A percentile compares a stretch with the other conserved stretches of the same genome.
phyloP scores from a whole-genome alignment of 2,329 filamentous ascomycete genomes.

The Colletotrichum sublineola region DNA sequence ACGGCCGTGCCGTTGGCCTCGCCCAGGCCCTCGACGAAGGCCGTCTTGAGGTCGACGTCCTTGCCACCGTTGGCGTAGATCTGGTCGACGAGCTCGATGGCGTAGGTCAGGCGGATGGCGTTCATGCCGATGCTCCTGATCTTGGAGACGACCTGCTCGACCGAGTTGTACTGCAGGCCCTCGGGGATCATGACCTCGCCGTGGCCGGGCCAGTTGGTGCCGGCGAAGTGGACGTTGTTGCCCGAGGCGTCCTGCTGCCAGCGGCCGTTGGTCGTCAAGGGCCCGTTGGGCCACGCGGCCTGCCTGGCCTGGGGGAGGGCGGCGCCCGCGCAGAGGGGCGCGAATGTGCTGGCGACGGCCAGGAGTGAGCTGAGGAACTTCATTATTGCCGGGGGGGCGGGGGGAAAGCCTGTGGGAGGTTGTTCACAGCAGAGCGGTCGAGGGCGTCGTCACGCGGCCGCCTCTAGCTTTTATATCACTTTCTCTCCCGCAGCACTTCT shows the following conservation, averaged over 20 bases:
- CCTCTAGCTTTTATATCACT: slow-evolving; percentile 24
- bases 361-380: slow-evolving; percentile 42
- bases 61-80: slow-evolving; percentile 62
- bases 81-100: slow-evolving; percentile 74
- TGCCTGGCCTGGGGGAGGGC: slow-evolving; percentile 32
- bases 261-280: slow-evolving; percentile 57
- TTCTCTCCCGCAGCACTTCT: background rate
- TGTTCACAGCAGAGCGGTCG: slow-evolving; percentile 1
- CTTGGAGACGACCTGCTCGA: slow-evolving; percentile 66
- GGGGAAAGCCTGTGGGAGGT: slow-evolving; percentile 1
- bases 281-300: slow-evolving; percentile 57
- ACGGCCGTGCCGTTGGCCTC: slow-evolving; percentile 65
- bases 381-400: slow-evolving; percentile 31
- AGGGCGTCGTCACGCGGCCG: background rate
- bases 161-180: slow-evolving; percentile 72
- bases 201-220: slow-evolving; percentile 73
- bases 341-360: slow-evolving; percentile 39
- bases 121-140: slow-evolving; percentile 74
- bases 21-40: slow-evolving; percentile 62
- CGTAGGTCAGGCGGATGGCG: slow-evolving; percentile 72
- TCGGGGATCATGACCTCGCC: slow-evolving; percentile 75
- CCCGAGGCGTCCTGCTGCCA: slow-evolving; percentile 59
- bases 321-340: slow-evolving; percentile 24
- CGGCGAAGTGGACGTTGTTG: slow-evolving; percentile 63
- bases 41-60: slow-evolving; percentile 61